Percentiles rank a stretch among this genome's conserved stretches.
phyloP scores from a whole-genome alignment of 345 rosid genomes.

The Populus euphratica region DNA sequence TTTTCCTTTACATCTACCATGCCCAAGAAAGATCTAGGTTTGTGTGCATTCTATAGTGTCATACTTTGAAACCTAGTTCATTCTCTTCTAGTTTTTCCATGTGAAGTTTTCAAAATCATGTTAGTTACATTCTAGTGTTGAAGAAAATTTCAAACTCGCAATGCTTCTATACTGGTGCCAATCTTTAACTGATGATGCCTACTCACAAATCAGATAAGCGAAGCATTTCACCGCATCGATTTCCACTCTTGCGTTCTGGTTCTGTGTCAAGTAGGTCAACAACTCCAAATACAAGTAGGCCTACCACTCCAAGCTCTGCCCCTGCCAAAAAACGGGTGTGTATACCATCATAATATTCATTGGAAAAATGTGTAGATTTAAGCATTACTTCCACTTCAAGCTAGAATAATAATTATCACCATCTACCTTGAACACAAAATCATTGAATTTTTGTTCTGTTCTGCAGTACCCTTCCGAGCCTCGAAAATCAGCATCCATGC shows the following conservation, averaged over 20 bases:
- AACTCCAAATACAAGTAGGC: slow-evolving; percentile 53
- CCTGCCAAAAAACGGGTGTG: slow-evolving; percentile 54
- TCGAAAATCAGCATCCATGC: slow-evolving; percentile 72
- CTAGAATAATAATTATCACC: too few species aligned
- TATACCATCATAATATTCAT: not conserved
- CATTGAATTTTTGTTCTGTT: slow-evolving; percentile 7
- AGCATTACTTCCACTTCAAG: not conserved
- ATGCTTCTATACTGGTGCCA: too few species aligned
- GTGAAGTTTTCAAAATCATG: not conserved
- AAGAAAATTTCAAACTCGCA: not conserved
- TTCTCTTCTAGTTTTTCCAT: not conserved
- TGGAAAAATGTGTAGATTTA: not conserved
- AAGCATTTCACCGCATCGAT: slow-evolving; percentile 72
- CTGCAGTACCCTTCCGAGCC: slow-evolving; percentile 83
- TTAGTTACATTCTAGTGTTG: not conserved
- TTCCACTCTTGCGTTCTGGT: slow-evolving; percentile 79
- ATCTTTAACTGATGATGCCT: slow-evolving; percentile 4
- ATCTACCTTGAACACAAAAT: too few species aligned
- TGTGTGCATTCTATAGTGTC: not conserved
- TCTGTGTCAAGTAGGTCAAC: slow-evolving; percentile 66
- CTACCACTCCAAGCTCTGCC: slow-evolving; percentile 53
- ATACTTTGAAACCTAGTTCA: not conserved
- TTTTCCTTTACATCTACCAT: slow-evolving; percentile 66
- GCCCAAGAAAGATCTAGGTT: slow-evolving; percentile 70
- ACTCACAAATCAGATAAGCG: slow-evolving; percentile 52